phyloP scores from a whole-genome alignment of 1,284 basidiomycete genomes.

The Cystobasidium sp. region DNA sequence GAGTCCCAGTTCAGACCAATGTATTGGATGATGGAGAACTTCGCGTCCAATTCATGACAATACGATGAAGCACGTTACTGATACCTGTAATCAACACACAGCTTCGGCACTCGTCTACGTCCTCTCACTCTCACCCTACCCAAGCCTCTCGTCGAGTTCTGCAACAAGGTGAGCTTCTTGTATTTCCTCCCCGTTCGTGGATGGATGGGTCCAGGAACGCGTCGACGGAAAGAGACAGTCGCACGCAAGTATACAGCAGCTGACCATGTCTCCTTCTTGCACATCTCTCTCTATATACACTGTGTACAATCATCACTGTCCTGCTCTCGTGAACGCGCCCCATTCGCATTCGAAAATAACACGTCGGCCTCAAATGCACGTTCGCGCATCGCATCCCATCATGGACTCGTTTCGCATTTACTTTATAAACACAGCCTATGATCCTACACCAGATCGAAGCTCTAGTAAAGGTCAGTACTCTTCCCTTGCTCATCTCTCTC shows the following conservation, averaged over 20 bases:
- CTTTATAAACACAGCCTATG: conserved; percentile 38
- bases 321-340: neutral
- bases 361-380: neutral
- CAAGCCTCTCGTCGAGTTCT: conserved; percentile 63
- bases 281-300: too few relatives aligned
- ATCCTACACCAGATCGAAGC: conserved; percentile 61
- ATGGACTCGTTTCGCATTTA: neutral
- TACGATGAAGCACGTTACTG: neutral
- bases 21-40: neutral
- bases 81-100: neutral
- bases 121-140: conserved; percentile 62
- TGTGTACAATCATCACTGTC: too few relatives aligned
- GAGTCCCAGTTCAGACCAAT: neutral
- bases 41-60: neutral
- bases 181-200: conserved; percentile 28
- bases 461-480: conserved; percentile 60
- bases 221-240: neutral
- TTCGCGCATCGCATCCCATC: conserved; percentile 8
- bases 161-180: conserved; percentile 48
- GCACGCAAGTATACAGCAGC: neutral
- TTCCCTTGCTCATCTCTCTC: neutral
- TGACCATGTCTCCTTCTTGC: too few relatives aligned
- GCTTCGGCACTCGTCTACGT: conserved; percentile 55
- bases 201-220: neutral
- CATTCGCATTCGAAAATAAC: neutral